Percentiles rank a stretch among this genome's conserved stretches.
Conservation (phyloP, 768 basidiomycete genomes). For the Trametes coccinea region DNA sequence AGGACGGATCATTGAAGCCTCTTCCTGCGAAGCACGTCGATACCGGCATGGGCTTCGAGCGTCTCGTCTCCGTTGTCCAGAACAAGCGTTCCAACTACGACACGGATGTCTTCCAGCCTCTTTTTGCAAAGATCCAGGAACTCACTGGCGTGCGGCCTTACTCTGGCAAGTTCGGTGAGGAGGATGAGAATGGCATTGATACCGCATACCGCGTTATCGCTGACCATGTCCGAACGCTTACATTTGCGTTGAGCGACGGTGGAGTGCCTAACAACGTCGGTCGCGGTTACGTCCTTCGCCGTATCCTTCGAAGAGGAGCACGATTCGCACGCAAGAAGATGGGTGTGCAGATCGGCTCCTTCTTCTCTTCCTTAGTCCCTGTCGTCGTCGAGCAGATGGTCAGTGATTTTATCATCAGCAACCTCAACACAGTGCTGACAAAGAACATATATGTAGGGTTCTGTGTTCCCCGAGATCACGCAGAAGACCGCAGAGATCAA, state of each 20-base stretch:
- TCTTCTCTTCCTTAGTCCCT: slow-evolving; percentile 92
- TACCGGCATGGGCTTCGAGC: slow-evolving; percentile 99
- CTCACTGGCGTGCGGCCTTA: slow-evolving; percentile 89
- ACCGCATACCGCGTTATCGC: slow-evolving; percentile 97
- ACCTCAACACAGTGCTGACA: too few relatives aligned
- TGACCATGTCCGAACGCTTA: slow-evolving; percentile 93
- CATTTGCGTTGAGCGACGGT: slow-evolving; percentile 94
- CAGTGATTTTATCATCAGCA: slow-evolving; percentile 24
- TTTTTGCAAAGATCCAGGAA: slow-evolving; percentile 85
- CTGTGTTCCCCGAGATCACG: slow-evolving; percentile 90
- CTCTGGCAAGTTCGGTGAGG: slow-evolving; percentile 87
- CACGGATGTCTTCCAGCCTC: slow-evolving; percentile 90
- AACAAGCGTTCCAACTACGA: slow-evolving; percentile 95
- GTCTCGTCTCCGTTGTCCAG: slow-evolving; percentile 92
- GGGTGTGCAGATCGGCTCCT: slow-evolving; percentile 86
- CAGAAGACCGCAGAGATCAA: slow-evolving; percentile 82
- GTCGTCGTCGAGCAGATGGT: slow-evolving; percentile 90
- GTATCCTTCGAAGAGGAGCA: slow-evolving; percentile 92
- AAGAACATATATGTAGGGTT: slow-evolving; percentile 51
- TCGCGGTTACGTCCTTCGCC: slow-evolving; percentile 93
- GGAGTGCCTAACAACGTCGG: slow-evolving; percentile 97
- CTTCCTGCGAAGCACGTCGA: slow-evolving; percentile 96
- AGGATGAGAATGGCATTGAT: slow-evolving; percentile 94
- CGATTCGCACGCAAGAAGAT: slow-evolving; percentile 95
- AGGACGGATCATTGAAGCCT: slow-evolving; percentile 73